A percentile compares a stretch with the other conserved stretches of the same genome.
Conservation (phyloP, 1,139 yeast genomes). For the Candida dubliniensis region DNA sequence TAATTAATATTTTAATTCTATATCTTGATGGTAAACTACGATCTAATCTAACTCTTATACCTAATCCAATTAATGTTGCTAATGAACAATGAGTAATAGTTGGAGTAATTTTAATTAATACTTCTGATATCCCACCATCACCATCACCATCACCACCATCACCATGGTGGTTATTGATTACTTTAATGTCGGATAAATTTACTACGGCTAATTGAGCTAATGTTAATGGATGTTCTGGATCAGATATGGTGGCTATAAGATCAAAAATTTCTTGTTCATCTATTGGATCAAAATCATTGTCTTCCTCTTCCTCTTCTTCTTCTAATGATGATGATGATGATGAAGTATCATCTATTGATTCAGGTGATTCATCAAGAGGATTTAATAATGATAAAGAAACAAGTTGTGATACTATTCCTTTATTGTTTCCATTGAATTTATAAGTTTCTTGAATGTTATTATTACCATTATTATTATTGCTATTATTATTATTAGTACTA, state of each 20-base stretch:
- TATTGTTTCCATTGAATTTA: slow-evolving; percentile 2
- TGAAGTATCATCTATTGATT: slow-evolving; percentile 2
- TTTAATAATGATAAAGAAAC: slow-evolving; percentile 12
- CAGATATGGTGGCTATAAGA: slow-evolving; percentile 83
- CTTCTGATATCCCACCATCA: slow-evolving; percentile 61
- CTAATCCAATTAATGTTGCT: slow-evolving; percentile 94
- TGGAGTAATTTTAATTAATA: slow-evolving; percentile 85
- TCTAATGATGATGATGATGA: slow-evolving; percentile 6
- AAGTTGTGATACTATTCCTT: slow-evolving; percentile 9
- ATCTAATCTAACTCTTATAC: slow-evolving; percentile 88
- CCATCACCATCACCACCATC: slow-evolving; percentile 27
- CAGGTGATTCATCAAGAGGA: slow-evolving; percentile 9
- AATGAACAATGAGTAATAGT: slow-evolving; percentile 97
- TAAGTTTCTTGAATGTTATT: not conserved
- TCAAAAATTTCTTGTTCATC: slow-evolving; percentile 65
- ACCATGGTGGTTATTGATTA: slow-evolving; percentile 26
- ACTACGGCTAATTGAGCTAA: slow-evolving; percentile 95
- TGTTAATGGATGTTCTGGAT: slow-evolving; percentile 96
- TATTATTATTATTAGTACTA: slow-evolving; percentile 9
- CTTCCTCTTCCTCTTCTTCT: slow-evolving; percentile 22
- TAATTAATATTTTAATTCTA: slow-evolving; percentile 75
- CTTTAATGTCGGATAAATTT: slow-evolving; percentile 74
- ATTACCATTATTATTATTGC: slow-evolving; percentile 9
- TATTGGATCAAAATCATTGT: slow-evolving; percentile 60
- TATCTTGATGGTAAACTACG: slow-evolving; percentile 84